Percentiles rank a stretch among this genome's conserved stretches.
phyloP scores from a whole-genome alignment of 805 yeast genomes.

The Gaillardinia entomophila region DNA sequence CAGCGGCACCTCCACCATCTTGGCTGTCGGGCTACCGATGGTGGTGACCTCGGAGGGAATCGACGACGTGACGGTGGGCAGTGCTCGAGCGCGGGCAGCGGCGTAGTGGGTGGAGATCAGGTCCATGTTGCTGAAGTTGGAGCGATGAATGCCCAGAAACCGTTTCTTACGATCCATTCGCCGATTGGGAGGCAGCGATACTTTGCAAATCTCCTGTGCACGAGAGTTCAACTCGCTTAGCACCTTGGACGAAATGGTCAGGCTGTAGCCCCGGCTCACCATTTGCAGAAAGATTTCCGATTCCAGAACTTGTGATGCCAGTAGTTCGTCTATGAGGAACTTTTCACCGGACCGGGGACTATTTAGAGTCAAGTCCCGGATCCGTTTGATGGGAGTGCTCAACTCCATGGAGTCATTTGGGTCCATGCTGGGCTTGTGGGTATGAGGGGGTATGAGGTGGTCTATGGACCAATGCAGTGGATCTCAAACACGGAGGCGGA shows the following conservation, averaged over 20 bases:
- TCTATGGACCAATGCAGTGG: too few relatives aligned
- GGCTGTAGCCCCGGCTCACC: slow-evolving; percentile 43
- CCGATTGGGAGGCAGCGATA: slow-evolving; percentile 10
- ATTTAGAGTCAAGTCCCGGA: slow-evolving; percentile 23
- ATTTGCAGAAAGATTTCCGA: slow-evolving; percentile 8
- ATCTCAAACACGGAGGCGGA: too few relatives aligned
- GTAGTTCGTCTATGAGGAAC: slow-evolving; percentile 8
- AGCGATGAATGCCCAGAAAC: slow-evolving; percentile 26
- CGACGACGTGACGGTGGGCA: slow-evolving; percentile 1
- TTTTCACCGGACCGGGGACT: slow-evolving; percentile 20
- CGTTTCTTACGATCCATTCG: slow-evolving; percentile 16
- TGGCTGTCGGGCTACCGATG: neutral
- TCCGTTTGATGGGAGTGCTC: slow-evolving; percentile 37
- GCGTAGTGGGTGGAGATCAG: slow-evolving; percentile 20
- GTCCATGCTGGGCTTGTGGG: slow-evolving; percentile 4
- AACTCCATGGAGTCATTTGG: slow-evolving; percentile 8
- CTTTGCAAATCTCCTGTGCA: slow-evolving; percentile 29
- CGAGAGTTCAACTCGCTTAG: slow-evolving; percentile 39
- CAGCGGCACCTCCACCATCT: neutral
- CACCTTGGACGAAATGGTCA: slow-evolving; percentile 40
- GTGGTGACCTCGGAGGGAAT: neutral
- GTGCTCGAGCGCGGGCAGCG: too few relatives aligned
- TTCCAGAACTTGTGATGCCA: slow-evolving; percentile 5
- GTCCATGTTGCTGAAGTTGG: slow-evolving; percentile 26
- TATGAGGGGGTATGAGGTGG: slow-evolving; percentile 4